Evolutionary conservation across 805 yeast genomes (phyloP), one percentile per base, ranked within the genome.

Genomic region (Jamesozyma piceae): DNA sequence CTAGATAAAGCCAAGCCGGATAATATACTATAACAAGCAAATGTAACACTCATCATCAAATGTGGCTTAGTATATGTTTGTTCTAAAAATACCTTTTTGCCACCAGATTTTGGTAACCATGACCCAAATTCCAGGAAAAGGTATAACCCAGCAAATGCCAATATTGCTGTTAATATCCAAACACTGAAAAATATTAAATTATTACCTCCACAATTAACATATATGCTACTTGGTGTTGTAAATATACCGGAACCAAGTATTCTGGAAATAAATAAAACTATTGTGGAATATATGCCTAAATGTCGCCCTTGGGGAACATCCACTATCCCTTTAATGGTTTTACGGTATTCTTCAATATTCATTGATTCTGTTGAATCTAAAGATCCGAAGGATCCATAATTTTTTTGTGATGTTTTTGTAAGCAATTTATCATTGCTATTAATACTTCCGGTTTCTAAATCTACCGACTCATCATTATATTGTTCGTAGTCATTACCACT

Each of bases 161-260:
- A 65, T 4, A 72, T 38, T 1, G 80, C 80, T 3, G 86, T 79
- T 10, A 78, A 54, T 2, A 69, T 26, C 92, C 92, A 83, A 1
- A 82, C 73, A 0, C 66, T 45, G 37, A 81, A 72, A 55, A 80
- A 83, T 28, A 80, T 52, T 18, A 69, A 61, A 2, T 80, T 75
- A 9, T 82, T 79, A 13, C 85, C 80, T 21, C 89, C 89, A 51
- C 77, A 75, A 49, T 80, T 82, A 36, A 70, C 71, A 52, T 75
- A 80, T 26, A 82, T 74, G 21, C 80, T 74, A 17, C 83, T 73
- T 0, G 89, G 81, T 1, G 80, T 75, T 6, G 88, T 80, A 64
- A 82, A 80, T 8, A 83, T 82, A 0, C 92, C 92, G 0, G 88
- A 79, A 0, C 94, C 92, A 11, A 83, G 65, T 34, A 83, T 82